phyloP scores from a whole-genome alignment of 148 eudicot genomes.

The Vaccinium myrtillus region DNA sequence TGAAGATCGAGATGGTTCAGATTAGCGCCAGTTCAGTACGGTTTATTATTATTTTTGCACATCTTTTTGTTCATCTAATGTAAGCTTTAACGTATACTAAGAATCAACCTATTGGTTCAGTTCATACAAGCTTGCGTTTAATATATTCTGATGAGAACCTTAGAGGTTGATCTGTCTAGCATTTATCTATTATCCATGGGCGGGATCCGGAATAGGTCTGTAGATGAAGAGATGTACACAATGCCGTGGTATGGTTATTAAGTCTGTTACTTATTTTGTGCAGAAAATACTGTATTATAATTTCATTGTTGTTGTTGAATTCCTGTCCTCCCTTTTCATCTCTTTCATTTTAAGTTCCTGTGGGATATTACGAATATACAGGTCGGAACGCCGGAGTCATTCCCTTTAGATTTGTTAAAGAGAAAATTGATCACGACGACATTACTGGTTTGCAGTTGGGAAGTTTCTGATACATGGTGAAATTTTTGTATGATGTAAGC shows the following conservation, averaged over 20 bases:
- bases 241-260: not conserved
- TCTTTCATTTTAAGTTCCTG: not conserved
- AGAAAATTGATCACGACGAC: not conserved
- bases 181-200: not conserved
- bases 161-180: not conserved
- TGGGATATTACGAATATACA: not conserved
- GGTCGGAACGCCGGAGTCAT: not conserved
- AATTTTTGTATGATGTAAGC: not conserved
- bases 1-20: conserved; percentile 15
- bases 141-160: not conserved
- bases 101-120: not conserved
- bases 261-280: not conserved
- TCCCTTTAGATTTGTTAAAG: not conserved
- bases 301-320: not conserved
- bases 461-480: not conserved
- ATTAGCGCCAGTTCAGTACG: not conserved
- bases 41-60: not conserved
- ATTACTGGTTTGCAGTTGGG: not conserved
- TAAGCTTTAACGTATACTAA: not conserved
- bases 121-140: not conserved
- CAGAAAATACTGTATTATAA: not conserved
- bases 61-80: not conserved
- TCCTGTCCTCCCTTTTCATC: not conserved
- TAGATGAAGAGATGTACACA: not conserved
- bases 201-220: not conserved